Percentiles rank a stretch among this genome's conserved stretches.
These are phyloP conservation scores for Pisolithus sp. DNA, from an alignment of 768 basidiomycete species.

Conservation along the genomic window DNA sequence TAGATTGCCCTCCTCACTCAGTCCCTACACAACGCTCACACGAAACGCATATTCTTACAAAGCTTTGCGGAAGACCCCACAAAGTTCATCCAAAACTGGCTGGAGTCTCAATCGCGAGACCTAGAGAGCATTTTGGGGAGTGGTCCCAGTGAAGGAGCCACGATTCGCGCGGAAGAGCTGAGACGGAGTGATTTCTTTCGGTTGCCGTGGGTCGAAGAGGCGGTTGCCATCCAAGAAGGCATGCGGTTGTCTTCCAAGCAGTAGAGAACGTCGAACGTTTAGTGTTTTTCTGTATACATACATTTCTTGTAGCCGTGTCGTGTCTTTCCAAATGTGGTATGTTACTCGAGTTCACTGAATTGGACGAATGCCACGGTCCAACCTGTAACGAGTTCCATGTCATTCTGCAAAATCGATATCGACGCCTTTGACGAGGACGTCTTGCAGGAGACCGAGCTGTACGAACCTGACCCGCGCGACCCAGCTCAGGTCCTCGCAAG, in stretches of 20 bases:
- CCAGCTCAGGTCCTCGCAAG: slow-evolving; percentile 66
- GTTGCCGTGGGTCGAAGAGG: slow-evolving; percentile 88
- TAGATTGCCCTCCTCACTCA: slow-evolving; percentile 82
- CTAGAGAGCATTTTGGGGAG: slow-evolving; percentile 85
- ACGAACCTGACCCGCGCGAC: slow-evolving; percentile 77
- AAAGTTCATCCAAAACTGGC: slow-evolving; percentile 81
- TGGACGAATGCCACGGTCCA: too few relatives aligned
- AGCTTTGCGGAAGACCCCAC: slow-evolving; percentile 76
- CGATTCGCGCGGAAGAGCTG: slow-evolving; percentile 82
- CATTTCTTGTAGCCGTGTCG: too few relatives aligned
- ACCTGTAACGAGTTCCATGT: slow-evolving; percentile 24
- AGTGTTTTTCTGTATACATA: too few relatives aligned
- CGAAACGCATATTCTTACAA: slow-evolving; percentile 81
- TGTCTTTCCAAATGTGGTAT: too few relatives aligned
- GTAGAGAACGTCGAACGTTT: slow-evolving; percentile 7
- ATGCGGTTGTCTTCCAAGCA: slow-evolving; percentile 55
- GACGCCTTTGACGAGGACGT: slow-evolving; percentile 91
- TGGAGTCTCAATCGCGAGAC: slow-evolving; percentile 89
- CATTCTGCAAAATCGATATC: slow-evolving; percentile 91
- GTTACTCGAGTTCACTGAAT: too few relatives aligned
- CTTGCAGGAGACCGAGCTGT: slow-evolving; percentile 78
- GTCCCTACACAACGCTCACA: slow-evolving; percentile 78
- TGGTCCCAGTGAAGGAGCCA: slow-evolving; percentile 72
- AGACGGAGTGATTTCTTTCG: slow-evolving; percentile 86
- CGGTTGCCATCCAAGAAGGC: slow-evolving; percentile 81